Base-by-base conservation (phyloP, 2,329 filamentous ascomycete genomes). In the Orbilia quercus region DNA sequence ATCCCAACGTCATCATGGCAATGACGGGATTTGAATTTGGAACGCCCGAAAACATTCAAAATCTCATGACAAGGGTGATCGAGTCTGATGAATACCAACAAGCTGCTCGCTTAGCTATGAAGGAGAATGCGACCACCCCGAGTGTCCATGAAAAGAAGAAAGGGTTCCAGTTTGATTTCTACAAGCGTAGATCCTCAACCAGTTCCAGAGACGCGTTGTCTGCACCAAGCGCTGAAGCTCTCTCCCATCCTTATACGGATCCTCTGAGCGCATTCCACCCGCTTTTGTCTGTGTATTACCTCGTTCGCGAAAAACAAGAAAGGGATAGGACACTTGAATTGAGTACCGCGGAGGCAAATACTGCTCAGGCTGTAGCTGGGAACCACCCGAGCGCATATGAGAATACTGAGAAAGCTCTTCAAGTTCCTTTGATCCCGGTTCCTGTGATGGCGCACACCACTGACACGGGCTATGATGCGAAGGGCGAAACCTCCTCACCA, bases 1-100 rank as follows among this genome's bases (percentile, higher is more conserved):
- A 98, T 79, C 84, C 86, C 1, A 89, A 91, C 45, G 89, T 98
- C 2, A 87, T 99, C 65, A 87, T 91, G 53, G 93, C 91, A 77
- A 99, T 99, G 95, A 96, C 92, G 22, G 95, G 95, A 1, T 99
- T 99, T 80, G 96, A 98, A 80, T 99, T 98, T 82, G 95, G 95
- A 0, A 86, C 91, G 0, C 86, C 92, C 0, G 92, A 97, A 59
- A 87, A 87, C 65, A 97, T 99, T 79, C 89, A 87, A 65, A 83
- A 87, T 1, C 91, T 97, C 79, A 85, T 99, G 45, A 91, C 88
- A 7, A 91, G 90, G 75, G 87, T 93, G n/a, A 86, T 99, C 72
- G 91, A 96, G 78, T 97, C 93, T 0, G 92, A 96, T 5, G 94
- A 98, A 42, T 99, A 99, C 77, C 92, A 96, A 78, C 88, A 89